Percentiles rank a stretch among this genome's conserved stretches.
These are phyloP conservation scores for Eucalyptus pauciflora DNA, from an alignment of 345 rosid species.

Conservation along the genomic window DNA sequence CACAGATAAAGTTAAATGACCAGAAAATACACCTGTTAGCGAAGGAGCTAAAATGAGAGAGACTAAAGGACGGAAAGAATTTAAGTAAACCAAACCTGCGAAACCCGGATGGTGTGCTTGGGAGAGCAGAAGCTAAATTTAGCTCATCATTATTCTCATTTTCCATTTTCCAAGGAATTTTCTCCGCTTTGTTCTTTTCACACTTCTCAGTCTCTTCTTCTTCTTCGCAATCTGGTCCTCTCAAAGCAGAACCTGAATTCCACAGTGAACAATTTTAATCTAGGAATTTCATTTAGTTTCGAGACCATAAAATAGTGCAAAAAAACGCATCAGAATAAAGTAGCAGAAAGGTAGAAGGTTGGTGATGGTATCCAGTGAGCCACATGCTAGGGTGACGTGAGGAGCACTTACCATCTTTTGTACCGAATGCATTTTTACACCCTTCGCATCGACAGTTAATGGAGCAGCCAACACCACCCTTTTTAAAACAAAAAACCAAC, in stretches of 20 bases:
- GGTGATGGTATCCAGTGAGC: background rate
- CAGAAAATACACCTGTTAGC: background rate
- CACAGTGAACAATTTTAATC: background rate
- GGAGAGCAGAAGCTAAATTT: slow-evolving; percentile 41
- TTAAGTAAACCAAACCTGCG: slow-evolving; percentile 40
- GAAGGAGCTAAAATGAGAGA: background rate
- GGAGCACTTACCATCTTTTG: slow-evolving; percentile 68
- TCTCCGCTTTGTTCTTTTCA: slow-evolving; percentile 24
- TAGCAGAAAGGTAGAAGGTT: background rate
- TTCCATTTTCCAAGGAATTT: slow-evolving; percentile 22
- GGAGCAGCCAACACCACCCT: slow-evolving; percentile 99
- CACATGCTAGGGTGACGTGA: background rate
- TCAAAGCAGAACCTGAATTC: slow-evolving; percentile 41
- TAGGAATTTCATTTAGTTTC: background rate
- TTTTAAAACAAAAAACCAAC: background rate
- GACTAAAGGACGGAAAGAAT: background rate
- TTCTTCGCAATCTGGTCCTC: slow-evolving; percentile 39
- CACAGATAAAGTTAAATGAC: background rate
- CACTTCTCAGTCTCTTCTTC: slow-evolving; percentile 49
- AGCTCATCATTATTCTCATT: slow-evolving; percentile 42
- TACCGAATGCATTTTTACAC: slow-evolving; percentile 84
- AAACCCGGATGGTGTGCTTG: slow-evolving; percentile 49
- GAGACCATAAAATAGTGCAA: background rate
- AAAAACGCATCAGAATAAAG: background rate
- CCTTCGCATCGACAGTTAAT: slow-evolving; percentile 96